Evolutionary conservation across 495 filamentous ascomycete species (phyloP), one percentile per base, ranked within the genome.

Genomic region (Jackrogersella multiformis): DNA sequence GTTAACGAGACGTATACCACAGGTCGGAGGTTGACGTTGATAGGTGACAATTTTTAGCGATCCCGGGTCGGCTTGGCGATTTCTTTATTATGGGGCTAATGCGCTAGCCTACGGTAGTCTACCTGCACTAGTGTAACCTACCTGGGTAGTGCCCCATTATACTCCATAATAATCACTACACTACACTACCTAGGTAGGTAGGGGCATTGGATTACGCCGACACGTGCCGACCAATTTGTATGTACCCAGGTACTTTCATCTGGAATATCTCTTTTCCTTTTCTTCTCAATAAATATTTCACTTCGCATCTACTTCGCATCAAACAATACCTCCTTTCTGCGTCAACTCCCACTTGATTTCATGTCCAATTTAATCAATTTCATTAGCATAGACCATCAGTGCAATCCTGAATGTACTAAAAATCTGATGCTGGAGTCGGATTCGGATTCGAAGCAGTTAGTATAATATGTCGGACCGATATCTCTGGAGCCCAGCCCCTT

Each of bases 381-480:
- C n/a, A n/a, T n/a, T n/a, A n/a, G n/a, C n/a, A n/a, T n/a, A n/a
- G n/a, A n/a, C n/a, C n/a, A n/a, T n/a, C n/a, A n/a, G n/a, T n/a
- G n/a, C n/a, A n/a, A n/a, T n/a, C n/a, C n/a, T n/a, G n/a, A n/a
- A n/a, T n/a, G n/a, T n/a, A n/a, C n/a, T n/a, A n/a, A n/a, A n/a
- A n/a, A n/a, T n/a, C n/a, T n/a, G n/a, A n/a, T n/a, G n/a, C n/a
- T n/a, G n/a, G 41, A 32, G 13, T 56, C 55, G 24, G 39, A 34
- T 46, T 48, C 46, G 36, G 13, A 38, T 48, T 55, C 15, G 49
- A 54, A 59, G 18, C 30, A 20, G 26, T 21, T 39, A 16, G 44
- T 34, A 35, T 26, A 32, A 36, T 54, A 49, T 51, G 61, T 66
- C 64, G 64, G 64, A 1, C 64, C 64, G 64, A 66, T 66, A 42